Conservation (phyloP, 352 stramenopile genomes). For the Blastocystis hominis region DNA sequence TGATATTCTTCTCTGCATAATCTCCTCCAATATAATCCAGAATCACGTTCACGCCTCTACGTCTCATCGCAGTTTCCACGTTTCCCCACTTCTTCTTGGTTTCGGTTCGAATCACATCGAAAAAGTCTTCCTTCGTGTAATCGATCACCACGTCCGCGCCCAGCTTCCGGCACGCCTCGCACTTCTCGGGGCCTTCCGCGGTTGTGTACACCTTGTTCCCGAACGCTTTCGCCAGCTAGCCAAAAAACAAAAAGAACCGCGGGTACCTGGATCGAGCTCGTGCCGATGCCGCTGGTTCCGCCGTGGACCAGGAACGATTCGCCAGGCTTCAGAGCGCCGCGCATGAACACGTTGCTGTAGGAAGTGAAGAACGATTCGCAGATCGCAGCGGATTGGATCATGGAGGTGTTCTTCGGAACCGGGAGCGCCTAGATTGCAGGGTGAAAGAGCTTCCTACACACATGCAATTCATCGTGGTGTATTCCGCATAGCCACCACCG, state of each 20-base stretch:
- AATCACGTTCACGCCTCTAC: slow-evolving; percentile 61
- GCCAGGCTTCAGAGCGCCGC: slow-evolving; percentile 52
- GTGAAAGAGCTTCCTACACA: background rate
- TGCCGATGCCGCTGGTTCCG: slow-evolving; percentile 61
- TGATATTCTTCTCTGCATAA: slow-evolving; percentile 62
- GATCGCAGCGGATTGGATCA: slow-evolving; percentile 60
- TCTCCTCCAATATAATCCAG: slow-evolving; percentile 63
- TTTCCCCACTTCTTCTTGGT: slow-evolving; percentile 22
- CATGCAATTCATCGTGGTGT: slow-evolving; percentile 22
- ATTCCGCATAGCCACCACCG: slow-evolving; percentile 63
- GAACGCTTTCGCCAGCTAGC: slow-evolving; percentile 35
- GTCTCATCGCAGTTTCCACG: background rate
- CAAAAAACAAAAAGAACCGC: background rate
- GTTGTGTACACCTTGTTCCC: slow-evolving; percentile 56
- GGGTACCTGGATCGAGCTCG: slow-evolving; percentile 61
- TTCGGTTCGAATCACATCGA: slow-evolving; percentile 49
- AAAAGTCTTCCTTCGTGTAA: slow-evolving; percentile 61
- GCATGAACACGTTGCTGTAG: slow-evolving; percentile 64
- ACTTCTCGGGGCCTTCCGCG: slow-evolving; percentile 13
- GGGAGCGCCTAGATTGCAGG: slow-evolving; percentile 11
- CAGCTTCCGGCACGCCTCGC: slow-evolving; percentile 58
- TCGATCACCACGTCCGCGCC: slow-evolving; percentile 60
- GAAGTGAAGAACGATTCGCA: slow-evolving; percentile 63
- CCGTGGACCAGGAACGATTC: slow-evolving; percentile 63
- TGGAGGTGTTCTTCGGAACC: slow-evolving; percentile 58